Evolutionary conservation across 768 basidiomycete species (phyloP), one percentile per base, ranked within the genome.

Genomic region (Agaricus sinodeliciosus): DNA sequence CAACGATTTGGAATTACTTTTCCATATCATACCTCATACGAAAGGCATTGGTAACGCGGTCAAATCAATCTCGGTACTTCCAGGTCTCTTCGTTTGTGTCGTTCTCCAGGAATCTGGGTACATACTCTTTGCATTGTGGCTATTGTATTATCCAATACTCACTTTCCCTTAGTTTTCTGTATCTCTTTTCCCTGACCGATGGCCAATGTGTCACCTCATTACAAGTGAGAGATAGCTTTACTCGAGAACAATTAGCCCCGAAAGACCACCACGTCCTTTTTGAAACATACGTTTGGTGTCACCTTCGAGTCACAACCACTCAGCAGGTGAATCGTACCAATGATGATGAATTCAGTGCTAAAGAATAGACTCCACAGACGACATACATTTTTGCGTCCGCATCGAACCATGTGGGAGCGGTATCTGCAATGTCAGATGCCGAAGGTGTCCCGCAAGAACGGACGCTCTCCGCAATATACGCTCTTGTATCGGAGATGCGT

Each of bases 71-170:
- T 62, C 73, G 8, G 48, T 76, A 9, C 64, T 83, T 11, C 67
- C 74, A n/a, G 65, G 69, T 22, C 66, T 69, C 11, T 55, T 67
- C 9, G 63, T 77, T 43, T 52, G 87, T 25, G 68, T 78, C 1
- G 77, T 77, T 19, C 65, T 91, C 37, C 84, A 84, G 47, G 74
- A 80, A 58, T 73, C 78, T 39, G 90, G 89, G 89, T 89, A 61
- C 62, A 72, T 64, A 18, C 3, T 16, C 31, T 31, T 31, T 31
- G 8, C 31, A 31, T 31, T 31, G 11, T 31, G 31, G 11, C 11
- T 8, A 5, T 31, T 31, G 31, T 31, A 0, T 31, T 31, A 11
- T 31, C 3, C 31, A 8, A 8, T 35, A 34, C 8, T n/a, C 16
- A 19, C 28, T 46, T 27, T 18, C 9, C 6, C 34, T 7, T 49